phyloP scores from a whole-genome alignment of 2,329 filamentous ascomycete genomes.

The Coniochaeta sp. region DNA sequence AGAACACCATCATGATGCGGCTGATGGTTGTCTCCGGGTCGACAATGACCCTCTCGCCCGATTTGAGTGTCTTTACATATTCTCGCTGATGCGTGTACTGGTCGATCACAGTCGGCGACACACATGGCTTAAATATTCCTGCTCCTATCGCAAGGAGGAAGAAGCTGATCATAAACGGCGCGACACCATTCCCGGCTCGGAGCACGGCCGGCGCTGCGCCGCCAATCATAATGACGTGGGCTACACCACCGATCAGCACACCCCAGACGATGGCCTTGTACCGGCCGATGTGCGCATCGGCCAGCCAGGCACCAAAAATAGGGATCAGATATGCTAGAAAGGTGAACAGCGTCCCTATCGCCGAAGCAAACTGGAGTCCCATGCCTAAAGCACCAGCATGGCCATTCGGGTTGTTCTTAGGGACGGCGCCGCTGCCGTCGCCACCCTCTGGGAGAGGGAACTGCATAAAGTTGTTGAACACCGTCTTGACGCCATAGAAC shows the following conservation, averaged over 20 bases:
- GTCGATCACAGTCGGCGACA: slow-evolving; percentile 33
- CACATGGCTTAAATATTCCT: slow-evolving; percentile 62
- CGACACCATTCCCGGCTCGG: slow-evolving; percentile 40
- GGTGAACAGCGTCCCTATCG: slow-evolving; percentile 34
- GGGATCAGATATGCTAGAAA: slow-evolving; percentile 48
- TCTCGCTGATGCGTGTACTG: slow-evolving; percentile 32
- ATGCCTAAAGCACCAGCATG: not conserved
- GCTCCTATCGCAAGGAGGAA: slow-evolving; percentile 61
- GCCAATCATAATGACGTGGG: slow-evolving; percentile 58
- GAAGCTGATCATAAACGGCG: slow-evolving; percentile 53
- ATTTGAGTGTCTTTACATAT: slow-evolving; percentile 31
- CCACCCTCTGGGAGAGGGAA: slow-evolving; percentile 38
- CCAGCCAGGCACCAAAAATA: slow-evolving; percentile 45
- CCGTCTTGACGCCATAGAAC: slow-evolving; percentile 40
- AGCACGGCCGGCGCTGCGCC: slow-evolving; percentile 56
- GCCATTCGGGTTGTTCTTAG: no score
- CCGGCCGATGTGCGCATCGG: slow-evolving; percentile 62
- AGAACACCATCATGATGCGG: slow-evolving; percentile 45
- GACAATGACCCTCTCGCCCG: slow-evolving; percentile 36
- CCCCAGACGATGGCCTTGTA: slow-evolving; percentile 66
- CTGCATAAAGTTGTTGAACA: slow-evolving; percentile 50
- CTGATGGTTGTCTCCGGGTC: slow-evolving; percentile 35
- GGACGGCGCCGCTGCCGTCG: slow-evolving; percentile 9
- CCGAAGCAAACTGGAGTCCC: slow-evolving; percentile 38
- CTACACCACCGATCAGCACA: slow-evolving; percentile 57